Base-by-base conservation (phyloP, 768 basidiomycete genomes). In the Mycena sanguinolenta region DNA sequence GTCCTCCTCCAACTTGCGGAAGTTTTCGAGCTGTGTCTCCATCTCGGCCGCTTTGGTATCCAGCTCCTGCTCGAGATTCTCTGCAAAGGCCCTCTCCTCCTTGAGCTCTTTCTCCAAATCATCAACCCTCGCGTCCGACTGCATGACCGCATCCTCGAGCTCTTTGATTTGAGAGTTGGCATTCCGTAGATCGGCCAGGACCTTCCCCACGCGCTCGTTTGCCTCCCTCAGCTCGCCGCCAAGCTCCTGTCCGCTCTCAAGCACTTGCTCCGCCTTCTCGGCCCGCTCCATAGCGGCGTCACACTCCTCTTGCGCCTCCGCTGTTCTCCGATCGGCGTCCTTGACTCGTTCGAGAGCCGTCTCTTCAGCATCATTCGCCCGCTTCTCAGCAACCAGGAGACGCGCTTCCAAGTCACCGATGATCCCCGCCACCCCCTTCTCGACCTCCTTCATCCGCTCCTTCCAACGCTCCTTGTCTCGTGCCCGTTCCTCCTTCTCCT, bases 401-500 rank as follows among this genome's bases (percentile, higher is more conserved):
- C 87, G 90, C 70, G 74, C 74, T 79, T 94, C 92, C 67, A 95
- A 79, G 58, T 89, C 88, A n/a, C 80, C 80, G 23, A 95, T 83
- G 65, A 95, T 91, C 12, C 81, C 88, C 42, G 88, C 87, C 30
- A 93, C 93, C 5, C 91, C 92, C 58, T 82, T 82, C 78, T 94
- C 90, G 12, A 93, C 91, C 67, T 93, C 92, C 12, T 72, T 74
- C 89, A 95, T 92, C 53, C 91, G 85, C 59, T 87, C 88, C 73
- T 88, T 89, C 90, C 91, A 95, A 52, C 89, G 81, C 32, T 90
- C 89, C 70, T 91, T 92, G 75, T 94, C 92, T 59, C 84, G 84
- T 16, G 84, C 80, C n/a, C 93, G 84, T 57, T 87, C 91, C 25
- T 79, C 81, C 64, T 77, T 86, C 77, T 94, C 92, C 44, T 79